Percentiles rank a stretch among this genome's conserved stretches.
Conservation (phyloP, 371 early-diverging fungal genomes). For the Chytridiales sp. region DNA sequence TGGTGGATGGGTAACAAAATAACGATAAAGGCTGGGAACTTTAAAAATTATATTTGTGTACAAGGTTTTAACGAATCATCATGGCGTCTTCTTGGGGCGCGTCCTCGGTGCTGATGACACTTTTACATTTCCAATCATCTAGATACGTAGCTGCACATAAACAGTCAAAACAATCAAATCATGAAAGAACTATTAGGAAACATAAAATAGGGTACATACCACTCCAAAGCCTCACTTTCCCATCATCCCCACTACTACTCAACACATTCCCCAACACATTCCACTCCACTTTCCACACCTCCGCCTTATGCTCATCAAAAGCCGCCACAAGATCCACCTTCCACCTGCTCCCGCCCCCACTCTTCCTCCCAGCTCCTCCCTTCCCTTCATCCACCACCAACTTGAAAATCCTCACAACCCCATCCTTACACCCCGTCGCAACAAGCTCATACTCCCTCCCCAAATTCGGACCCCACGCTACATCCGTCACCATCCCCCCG, state of each 20-base stretch:
- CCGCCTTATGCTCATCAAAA: conserved; percentile 69
- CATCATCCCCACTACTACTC: conserved; percentile 88
- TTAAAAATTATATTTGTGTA: too few relatives aligned
- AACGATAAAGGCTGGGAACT: too few relatives aligned
- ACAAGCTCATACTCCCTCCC: conserved; percentile 84
- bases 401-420: conserved; percentile 82
- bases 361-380: conserved; percentile 22
- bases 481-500: conserved; percentile 70
- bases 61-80: too few relatives aligned
- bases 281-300: conserved; percentile 91
- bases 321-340: conserved; percentile 61
- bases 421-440: conserved; percentile 88
- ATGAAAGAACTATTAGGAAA: too few relatives aligned
- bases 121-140: too few relatives aligned
- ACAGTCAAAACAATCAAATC: too few relatives aligned
- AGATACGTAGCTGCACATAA: too few relatives aligned
- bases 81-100: too few relatives aligned
- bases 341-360: conserved; percentile 40
- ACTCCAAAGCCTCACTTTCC: conserved; percentile 85
- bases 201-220: too few relatives aligned
- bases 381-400: conserved; percentile 42
- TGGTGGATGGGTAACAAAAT: too few relatives aligned
- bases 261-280: conserved; percentile 91
- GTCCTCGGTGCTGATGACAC: too few relatives aligned
- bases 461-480: conserved; percentile 87